Conservation (phyloP, 164 flowering plant genomes). For the Sextonia rubra region DNA sequence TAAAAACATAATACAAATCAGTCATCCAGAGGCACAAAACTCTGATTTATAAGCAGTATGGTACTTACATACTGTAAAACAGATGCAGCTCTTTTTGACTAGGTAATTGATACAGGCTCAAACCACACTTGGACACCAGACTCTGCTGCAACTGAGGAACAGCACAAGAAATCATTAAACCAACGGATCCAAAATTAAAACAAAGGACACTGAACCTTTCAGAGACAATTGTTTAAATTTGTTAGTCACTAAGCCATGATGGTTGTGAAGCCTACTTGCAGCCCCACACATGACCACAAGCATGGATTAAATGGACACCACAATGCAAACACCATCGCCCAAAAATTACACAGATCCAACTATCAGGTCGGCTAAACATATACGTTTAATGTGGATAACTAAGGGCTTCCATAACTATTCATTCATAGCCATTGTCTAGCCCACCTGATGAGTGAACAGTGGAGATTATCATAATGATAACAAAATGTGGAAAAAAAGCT, state of each 20-base stretch:
- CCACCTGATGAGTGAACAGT: background rate
- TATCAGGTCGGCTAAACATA: background rate
- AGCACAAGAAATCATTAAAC: background rate
- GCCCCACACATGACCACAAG: too few species aligned
- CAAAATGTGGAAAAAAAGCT: too few species aligned
- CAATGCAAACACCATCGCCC: background rate
- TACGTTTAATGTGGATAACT: background rate
- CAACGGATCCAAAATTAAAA: background rate
- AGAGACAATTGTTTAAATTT: background rate
- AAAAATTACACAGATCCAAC: background rate
- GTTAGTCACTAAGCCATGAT: background rate
- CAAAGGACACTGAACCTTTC: background rate
- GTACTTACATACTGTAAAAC: constrained; percentile 76
- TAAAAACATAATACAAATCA: too few species aligned
- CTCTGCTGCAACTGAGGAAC: constrained; percentile 64
- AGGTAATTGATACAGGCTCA: constrained; percentile 91
- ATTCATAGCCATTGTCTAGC: background rate
- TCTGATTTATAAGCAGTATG: constrained; percentile 2
- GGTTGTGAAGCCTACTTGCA: background rate
- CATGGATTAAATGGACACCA: background rate
- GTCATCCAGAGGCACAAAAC: background rate
- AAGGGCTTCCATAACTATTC: background rate
- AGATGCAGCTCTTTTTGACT: constrained; percentile 68
- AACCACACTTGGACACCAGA: constrained; percentile 76
- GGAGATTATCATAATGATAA: too few species aligned